These are phyloP conservation scores for Atkinsonella hypoxylon DNA, from an alignment of 2,329 filamentous ascomycete species.

Conservation along the genomic window DNA sequence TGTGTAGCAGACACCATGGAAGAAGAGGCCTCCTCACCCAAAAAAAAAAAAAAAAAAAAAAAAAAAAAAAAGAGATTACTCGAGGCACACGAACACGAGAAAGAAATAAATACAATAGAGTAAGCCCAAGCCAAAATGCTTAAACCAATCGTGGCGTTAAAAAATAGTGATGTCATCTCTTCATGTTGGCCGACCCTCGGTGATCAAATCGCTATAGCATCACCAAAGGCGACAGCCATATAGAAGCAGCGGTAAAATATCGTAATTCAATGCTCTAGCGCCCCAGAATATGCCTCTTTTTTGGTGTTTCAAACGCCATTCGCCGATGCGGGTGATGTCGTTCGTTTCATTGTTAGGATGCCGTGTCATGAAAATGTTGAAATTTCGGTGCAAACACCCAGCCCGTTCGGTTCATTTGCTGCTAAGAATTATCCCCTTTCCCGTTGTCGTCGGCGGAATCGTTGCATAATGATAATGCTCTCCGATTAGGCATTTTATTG, in stretches of 20 bases:
- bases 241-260: conserved; percentile 18
- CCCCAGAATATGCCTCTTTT: conserved; percentile 25
- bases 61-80: not conserved
- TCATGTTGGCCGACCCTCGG: conserved; percentile 1
- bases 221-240: conserved; percentile 2
- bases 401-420: not conserved
- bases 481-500: not conserved
- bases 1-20: not conserved
- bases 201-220: conserved; percentile 14
- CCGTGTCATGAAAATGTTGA: conserved; percentile 19
- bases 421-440: not conserved
- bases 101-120: not conserved
- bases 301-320: conserved; percentile 23
- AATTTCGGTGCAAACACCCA: conserved; percentile 7
- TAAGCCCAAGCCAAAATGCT: not conserved
- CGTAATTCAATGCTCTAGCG: conserved; percentile 21
- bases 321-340: conserved; percentile 23
- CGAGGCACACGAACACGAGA: not conserved
- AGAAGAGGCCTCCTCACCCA: not conserved
- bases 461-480: not conserved
- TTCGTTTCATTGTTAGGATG: conserved; percentile 21
- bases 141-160: not conserved
- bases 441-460: not conserved
- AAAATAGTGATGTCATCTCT: conserved; percentile 3
- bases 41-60: not conserved